These are phyloP conservation scores for Gamsiella multidivaricata DNA, from an alignment of 192 early-diverging fungal genomes.

Conservation along the genomic window DNA sequence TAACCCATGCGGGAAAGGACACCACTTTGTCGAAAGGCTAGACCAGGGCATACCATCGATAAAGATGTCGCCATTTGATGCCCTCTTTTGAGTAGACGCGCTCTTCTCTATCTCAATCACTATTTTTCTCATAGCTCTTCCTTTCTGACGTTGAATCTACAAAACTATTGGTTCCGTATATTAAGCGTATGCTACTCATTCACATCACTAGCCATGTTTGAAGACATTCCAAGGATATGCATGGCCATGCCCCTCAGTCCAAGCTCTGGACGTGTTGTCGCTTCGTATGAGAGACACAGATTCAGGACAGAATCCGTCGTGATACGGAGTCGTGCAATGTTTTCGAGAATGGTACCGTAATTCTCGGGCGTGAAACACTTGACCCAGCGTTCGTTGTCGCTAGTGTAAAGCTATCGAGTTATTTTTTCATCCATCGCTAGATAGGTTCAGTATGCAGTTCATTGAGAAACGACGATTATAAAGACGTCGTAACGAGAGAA, in stretches of 20 bases:
- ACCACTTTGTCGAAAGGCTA: too few relatives aligned
- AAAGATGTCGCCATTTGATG: not conserved
- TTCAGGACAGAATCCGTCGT: slow-evolving; percentile 7
- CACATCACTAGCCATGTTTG: not conserved
- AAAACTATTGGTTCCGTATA: not conserved
- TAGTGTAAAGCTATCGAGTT: slow-evolving; percentile 33
- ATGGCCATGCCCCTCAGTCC: slow-evolving; percentile 10
- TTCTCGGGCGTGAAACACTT: slow-evolving; percentile 15
- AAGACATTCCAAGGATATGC: not conserved
- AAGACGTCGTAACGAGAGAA: not conserved
- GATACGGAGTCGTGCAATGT: slow-evolving; percentile 23
- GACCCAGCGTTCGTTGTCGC: slow-evolving; percentile 14
- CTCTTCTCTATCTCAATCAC: not conserved
- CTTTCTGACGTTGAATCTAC: not conserved
- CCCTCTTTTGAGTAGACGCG: not conserved
- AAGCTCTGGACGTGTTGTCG: not conserved
- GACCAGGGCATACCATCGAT: too few relatives aligned
- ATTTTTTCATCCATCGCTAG: too few relatives aligned
- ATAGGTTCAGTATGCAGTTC: too few relatives aligned
- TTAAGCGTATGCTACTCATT: not conserved
- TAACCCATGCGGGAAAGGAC: too few relatives aligned
- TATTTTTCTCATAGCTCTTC: not conserved
- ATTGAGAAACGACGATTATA: not conserved
- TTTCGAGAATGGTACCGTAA: slow-evolving; percentile 19
- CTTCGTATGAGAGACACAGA: slow-evolving; percentile 16